Conservation (phyloP, 805 yeast genomes). For the Ogataea siamensis region DNA sequence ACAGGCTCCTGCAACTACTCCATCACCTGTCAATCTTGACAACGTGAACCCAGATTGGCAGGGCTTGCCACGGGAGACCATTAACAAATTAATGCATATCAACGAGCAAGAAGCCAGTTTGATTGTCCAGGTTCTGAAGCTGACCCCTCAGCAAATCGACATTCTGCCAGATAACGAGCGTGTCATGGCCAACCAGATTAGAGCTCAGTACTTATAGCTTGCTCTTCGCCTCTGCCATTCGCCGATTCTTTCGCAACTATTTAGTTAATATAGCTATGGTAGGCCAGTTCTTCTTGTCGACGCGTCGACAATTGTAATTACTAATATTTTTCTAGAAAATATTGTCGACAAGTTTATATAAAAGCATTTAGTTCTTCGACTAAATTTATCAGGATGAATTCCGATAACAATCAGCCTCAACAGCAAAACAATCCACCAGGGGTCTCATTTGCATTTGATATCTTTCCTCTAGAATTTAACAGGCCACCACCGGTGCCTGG, state of each 20-base stretch:
- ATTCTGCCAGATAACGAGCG: slow-evolving; percentile 51
- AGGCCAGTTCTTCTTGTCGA: slow-evolving; percentile 8
- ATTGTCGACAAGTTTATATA: slow-evolving; percentile 1
- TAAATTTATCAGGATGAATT: slow-evolving; percentile 1
- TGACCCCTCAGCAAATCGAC: slow-evolving; percentile 49
- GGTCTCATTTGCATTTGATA: slow-evolving; percentile 19
- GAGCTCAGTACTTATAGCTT: slow-evolving; percentile 48
- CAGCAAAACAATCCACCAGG: slow-evolving; percentile 16
- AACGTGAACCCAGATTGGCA: slow-evolving; percentile 43
- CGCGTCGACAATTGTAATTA: slow-evolving; percentile 8
- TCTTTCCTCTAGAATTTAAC: slow-evolving; percentile 9
- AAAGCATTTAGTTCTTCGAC: background rate
- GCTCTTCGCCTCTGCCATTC: slow-evolving; percentile 9
- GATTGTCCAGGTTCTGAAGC: slow-evolving; percentile 51
- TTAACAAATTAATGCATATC: slow-evolving; percentile 47
- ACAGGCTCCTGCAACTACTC: slow-evolving; percentile 15
- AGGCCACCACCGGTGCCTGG: background rate
- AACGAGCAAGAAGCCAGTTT: slow-evolving; percentile 58
- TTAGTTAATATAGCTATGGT: slow-evolving; percentile 11
- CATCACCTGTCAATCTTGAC: slow-evolving; percentile 19
- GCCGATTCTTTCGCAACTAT: slow-evolving; percentile 14
- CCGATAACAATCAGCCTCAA: slow-evolving; percentile 5
- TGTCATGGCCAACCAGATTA: slow-evolving; percentile 52
- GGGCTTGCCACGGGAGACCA: slow-evolving; percentile 46
- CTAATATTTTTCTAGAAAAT: slow-evolving; percentile 9